Conservation (phyloP, 345 rosid species). For the Bruguiera gymnorhiza region DNA sequence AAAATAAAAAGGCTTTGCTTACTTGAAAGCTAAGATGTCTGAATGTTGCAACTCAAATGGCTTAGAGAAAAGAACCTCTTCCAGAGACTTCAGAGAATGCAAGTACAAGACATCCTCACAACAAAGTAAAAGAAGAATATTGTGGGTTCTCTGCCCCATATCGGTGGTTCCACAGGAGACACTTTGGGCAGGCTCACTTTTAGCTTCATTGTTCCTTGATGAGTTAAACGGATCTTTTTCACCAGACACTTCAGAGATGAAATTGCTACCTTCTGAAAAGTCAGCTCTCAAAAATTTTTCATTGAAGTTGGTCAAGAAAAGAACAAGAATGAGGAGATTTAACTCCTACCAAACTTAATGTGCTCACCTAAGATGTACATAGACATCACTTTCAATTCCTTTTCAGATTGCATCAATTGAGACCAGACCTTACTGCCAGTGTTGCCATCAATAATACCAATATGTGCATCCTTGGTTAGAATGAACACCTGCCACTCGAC, state of each 20-base stretch:
- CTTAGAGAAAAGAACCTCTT: conserved; percentile 13
- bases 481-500: conserved; percentile 39
- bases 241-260: conserved; percentile 29
- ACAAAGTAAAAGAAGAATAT: conserved; percentile 51
- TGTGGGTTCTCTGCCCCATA: conserved; percentile 29
- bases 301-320: too few relatives aligned
- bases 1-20: conserved; percentile 31
- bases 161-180: conserved; percentile 31
- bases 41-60: conserved; percentile 1
- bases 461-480: conserved; percentile 58
- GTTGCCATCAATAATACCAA: conserved; percentile 52
- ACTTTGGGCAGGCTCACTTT: conserved; percentile 31
- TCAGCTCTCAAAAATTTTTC: conserved; percentile 17
- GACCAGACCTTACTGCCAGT: conserved; percentile 48
- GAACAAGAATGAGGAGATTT: background rate
- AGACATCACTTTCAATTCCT: conserved; percentile 48
- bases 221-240: conserved; percentile 23
- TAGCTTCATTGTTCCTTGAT: conserved; percentile 32
- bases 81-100: conserved; percentile 23
- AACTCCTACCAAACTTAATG: conserved; percentile 9
- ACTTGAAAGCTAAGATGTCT: conserved; percentile 20
- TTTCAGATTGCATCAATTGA: conserved; percentile 32
- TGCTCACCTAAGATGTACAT: conserved; percentile 68
- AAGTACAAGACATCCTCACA: conserved; percentile 58
- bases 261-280: conserved; percentile 47